Base-by-base conservation (phyloP, 345 rosid species). In the Gossypium turneri region DNA sequence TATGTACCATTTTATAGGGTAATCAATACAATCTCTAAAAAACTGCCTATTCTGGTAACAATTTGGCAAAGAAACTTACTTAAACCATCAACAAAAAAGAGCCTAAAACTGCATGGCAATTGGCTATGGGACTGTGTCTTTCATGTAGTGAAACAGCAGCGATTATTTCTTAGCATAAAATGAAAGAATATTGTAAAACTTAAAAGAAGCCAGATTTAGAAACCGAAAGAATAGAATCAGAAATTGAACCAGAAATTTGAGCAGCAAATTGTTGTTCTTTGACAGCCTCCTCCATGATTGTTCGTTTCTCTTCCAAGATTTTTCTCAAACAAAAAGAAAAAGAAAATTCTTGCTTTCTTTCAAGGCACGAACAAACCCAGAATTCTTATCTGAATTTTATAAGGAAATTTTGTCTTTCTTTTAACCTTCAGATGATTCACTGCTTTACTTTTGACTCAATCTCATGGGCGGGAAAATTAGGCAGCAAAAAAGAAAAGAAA, bases 261-360 rank as follows among this genome's bases (percentile, higher is more conserved):
- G 69, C 48, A 29, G 68, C 3, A 29, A 70, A 16, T 45, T 27
- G 69, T 56, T 65, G 77, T 13, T 75, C 77, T 65, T 75, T 55
- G 72, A 55, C 65, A 24, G 65, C 15, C 51, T 75, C 77, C 38
- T 75, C 77, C 77, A 65, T 75, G 55, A 63, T 27, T 8, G 6
- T 0, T 22, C 4, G 34, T n/a, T 5, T 25, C 25, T 41, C 34
- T 56, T 56, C 17, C 24, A 27, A 48, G 45, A 25, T 43, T 48
- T 67, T 44, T 25, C 45, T n/a, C 45, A 43, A 44, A 41, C 44
- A 58, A 44, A 38, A 41, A 9, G 25, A 27, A 45, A 45, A 9
- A 0, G 13, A 45, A 45, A 70, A 9, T 29, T 29, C 9, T 51
- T 68, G 22, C 13, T 67, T 44, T 15, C 29, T 57, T 15, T 51